phyloP scores from a whole-genome alignment of 2,329 filamentous ascomycete genomes.

The Raffaelea arxii region DNA sequence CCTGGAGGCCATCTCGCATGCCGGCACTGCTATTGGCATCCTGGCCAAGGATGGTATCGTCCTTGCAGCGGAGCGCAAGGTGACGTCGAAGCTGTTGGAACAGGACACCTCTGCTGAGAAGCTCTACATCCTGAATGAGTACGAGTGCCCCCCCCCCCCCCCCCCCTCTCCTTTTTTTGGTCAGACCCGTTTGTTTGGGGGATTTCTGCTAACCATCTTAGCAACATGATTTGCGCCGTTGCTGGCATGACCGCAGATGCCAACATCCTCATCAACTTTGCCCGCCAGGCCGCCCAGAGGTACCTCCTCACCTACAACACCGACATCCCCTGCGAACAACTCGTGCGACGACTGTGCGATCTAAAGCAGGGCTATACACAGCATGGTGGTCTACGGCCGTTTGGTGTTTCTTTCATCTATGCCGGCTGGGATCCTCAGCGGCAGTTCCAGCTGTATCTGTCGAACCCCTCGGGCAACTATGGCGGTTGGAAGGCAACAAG shows the following conservation, averaged over 20 bases:
- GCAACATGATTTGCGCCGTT: conserved; percentile 99
- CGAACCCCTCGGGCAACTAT: conserved; percentile 97
- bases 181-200: not conserved
- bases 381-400: conserved; percentile 94
- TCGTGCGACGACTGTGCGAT: conserved; percentile 92
- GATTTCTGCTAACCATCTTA: conserved; percentile 25
- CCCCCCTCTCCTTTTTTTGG: no score
- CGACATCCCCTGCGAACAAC: conserved; percentile 98
- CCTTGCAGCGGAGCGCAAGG: conserved; percentile 93
- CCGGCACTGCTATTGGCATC: conserved; percentile 92
- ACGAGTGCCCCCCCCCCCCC: not conserved
- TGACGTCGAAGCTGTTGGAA: conserved; percentile 97
- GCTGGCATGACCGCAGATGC: conserved; percentile 98
- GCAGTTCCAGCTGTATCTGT: conserved; percentile 98
- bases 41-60: conserved; percentile 98
- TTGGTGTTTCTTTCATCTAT: conserved; percentile 99
- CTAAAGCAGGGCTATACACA: conserved; percentile 99
- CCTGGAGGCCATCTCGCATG: conserved; percentile 95
- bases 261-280: conserved; percentile 99
- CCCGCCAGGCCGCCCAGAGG: conserved; percentile 88
- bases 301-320: conserved; percentile 99
- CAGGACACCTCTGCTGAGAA: conserved; percentile 99
- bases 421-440: conserved; percentile 93
- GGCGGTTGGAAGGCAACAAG: conserved; percentile 99
- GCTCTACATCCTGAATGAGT: conserved; percentile 99